Conservation (phyloP, 2,329 filamentous ascomycete genomes). For the Aspergillus pseudonomiae region DNA sequence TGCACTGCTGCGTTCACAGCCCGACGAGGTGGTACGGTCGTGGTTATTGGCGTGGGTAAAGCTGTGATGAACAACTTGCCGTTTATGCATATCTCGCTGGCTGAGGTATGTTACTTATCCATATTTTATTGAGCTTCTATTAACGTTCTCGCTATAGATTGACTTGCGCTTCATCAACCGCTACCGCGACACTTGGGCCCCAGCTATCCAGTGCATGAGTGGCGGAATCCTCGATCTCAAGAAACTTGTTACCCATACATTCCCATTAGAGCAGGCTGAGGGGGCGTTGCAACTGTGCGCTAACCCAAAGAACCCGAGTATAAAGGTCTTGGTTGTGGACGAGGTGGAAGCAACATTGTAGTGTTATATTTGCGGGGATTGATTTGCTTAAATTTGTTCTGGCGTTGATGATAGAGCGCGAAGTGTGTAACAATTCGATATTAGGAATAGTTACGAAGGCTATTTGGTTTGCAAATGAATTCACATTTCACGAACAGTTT, state of each 20-base stretch:
- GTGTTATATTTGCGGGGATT: not conserved
- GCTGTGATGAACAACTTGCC: conserved; percentile 66
- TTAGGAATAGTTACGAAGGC: not conserved
- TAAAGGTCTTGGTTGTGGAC: conserved; percentile 65
- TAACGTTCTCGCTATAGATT: conserved; percentile 50
- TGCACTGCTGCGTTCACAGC: conserved; percentile 61
- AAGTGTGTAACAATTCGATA: not conserved
- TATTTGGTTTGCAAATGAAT: not conserved
- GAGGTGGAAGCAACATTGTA: conserved; percentile 36
- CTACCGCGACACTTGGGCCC: conserved; percentile 71
- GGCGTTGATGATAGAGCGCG: not conserved
- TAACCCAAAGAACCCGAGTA: conserved; percentile 56
- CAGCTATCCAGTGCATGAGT: conserved; percentile 63
- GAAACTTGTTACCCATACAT: conserved; percentile 64
- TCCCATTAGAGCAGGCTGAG: conserved; percentile 62
- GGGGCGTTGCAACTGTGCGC: conserved; percentile 60
- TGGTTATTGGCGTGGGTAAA: conserved; percentile 67
- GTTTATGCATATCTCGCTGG: conserved; percentile 67
- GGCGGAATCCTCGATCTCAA: conserved; percentile 65
- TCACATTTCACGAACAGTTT: not conserved
- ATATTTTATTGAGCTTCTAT: not conserved
- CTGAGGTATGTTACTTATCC: conserved; percentile 45
- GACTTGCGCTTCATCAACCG: conserved; percentile 72
- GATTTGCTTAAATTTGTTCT: not conserved
- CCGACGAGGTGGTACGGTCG: conserved; percentile 61